Conservation (phyloP, 1,284 basidiomycete species). For the Naganishia albida region DNA sequence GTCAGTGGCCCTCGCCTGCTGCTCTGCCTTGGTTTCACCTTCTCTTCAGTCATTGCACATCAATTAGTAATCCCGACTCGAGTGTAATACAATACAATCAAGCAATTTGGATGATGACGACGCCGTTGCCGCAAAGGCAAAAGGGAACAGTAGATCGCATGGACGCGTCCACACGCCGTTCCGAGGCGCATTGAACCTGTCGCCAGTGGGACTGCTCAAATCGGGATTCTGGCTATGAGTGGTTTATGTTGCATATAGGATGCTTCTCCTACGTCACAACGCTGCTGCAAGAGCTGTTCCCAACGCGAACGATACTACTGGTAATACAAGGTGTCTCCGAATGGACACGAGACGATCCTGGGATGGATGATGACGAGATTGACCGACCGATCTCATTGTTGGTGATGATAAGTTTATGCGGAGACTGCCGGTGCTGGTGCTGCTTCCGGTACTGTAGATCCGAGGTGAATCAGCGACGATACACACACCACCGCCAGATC, state of each 20-base stretch:
- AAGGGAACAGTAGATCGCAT: too few species aligned
- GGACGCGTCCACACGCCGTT: too few species aligned
- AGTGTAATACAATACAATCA: background rate
- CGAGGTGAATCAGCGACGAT: background rate
- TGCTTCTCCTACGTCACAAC: background rate
- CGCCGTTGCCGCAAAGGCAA: background rate
- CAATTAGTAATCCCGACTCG: background rate
- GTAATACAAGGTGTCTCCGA: slow-evolving; percentile 15
- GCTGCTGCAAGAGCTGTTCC: background rate
- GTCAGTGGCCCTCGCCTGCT: background rate
- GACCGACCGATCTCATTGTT: background rate
- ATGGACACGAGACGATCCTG: slow-evolving; percentile 2
- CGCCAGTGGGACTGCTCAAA: too few species aligned
- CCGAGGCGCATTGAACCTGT: too few species aligned
- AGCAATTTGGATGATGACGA: background rate
- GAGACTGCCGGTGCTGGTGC: slow-evolving; percentile 41
- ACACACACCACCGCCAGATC: too few species aligned
- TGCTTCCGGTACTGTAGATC: slow-evolving; percentile 40
- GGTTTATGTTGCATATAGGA: background rate
- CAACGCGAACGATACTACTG: slow-evolving; percentile 12
- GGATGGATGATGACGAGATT: background rate
- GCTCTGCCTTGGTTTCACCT: background rate
- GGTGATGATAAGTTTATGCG: slow-evolving; percentile 4
- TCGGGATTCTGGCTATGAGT: slow-evolving; percentile 6
- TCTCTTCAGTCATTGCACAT: background rate